A percentile compares a stretch with the other conserved stretches of the same genome.
Conservation (phyloP, 345 rosid species). For the Murraya koenigii region DNA sequence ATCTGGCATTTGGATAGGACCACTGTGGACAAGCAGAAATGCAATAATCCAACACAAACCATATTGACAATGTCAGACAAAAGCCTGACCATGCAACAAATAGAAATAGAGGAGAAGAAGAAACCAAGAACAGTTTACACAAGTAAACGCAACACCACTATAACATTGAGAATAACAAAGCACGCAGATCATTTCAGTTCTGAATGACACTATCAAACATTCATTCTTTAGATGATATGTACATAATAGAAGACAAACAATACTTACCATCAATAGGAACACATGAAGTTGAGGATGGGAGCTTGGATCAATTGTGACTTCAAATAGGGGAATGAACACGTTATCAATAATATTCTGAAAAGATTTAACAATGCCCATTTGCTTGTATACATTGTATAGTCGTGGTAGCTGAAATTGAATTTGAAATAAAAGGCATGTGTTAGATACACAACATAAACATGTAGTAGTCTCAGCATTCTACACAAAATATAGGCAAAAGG, state of each 20-base stretch:
- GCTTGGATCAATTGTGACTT: constrained; percentile 47
- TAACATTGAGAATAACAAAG: not conserved
- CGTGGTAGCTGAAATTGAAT: constrained; percentile 44
- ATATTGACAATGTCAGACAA: not conserved
- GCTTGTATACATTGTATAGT: constrained; percentile 48
- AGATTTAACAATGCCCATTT: constrained; percentile 50
- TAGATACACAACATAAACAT: not conserved
- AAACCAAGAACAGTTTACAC: too few relatives aligned
- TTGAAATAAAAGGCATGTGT: not conserved
- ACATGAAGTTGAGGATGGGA: constrained; percentile 58
- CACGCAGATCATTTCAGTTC: not conserved
- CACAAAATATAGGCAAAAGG: not conserved
- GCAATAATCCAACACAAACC: not conserved
- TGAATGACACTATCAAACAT: not conserved
- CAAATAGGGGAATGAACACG: constrained; percentile 50
- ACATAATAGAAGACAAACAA: not conserved
- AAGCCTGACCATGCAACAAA: not conserved
- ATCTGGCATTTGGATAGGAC: not conserved
- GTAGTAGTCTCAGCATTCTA: not conserved
- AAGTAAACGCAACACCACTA: not conserved
- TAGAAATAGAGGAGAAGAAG: not conserved
- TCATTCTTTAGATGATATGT: not conserved
- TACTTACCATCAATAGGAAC: constrained; percentile 39
- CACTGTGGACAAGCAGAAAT: not conserved
- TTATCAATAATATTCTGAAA: constrained; percentile 56